These are phyloP conservation scores for Echria macrotheca DNA, from an alignment of 495 filamentous ascomycete species.

Conservation along the genomic window DNA sequence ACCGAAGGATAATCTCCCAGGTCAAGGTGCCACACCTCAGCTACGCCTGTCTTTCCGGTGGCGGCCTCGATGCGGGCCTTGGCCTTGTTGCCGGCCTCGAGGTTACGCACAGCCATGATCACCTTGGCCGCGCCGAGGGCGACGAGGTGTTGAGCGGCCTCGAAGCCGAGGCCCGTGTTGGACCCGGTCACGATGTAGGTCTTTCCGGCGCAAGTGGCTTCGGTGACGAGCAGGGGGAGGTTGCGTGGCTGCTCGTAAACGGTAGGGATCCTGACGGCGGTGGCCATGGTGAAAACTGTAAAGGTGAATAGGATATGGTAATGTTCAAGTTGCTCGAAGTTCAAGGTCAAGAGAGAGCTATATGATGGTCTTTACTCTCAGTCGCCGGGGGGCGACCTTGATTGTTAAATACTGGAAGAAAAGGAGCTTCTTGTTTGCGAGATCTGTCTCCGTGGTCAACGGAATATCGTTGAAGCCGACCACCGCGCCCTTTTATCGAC, in stretches of 20 bases:
- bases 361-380: no score
- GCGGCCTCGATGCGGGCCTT: neutral
- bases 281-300: no score
- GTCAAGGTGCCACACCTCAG: conserved; percentile 33
- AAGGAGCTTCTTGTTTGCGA: no score
- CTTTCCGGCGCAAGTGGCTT: conserved; percentile 13
- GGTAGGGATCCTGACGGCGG: neutral
- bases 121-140: conserved; percentile 36
- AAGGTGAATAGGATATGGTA: no score
- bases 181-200: conserved; percentile 51
- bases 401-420: no score
- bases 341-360: no score
- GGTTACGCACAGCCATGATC: conserved; percentile 42
- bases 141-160: conserved; percentile 42
- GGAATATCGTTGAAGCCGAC: no score
- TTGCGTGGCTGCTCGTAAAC: neutral
- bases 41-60: conserved; percentile 18
- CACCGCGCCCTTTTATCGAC: no score
- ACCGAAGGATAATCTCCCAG: conserved; percentile 29
- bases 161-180: conserved; percentile 51
- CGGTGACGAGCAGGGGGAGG: conserved; percentile 3
- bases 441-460: no score
- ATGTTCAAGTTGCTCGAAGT: no score
- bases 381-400: no score
- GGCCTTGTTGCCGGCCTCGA: neutral